Conservation (phyloP, 1,284 basidiomycete genomes). For the Apiotrichum brassicae region DNA sequence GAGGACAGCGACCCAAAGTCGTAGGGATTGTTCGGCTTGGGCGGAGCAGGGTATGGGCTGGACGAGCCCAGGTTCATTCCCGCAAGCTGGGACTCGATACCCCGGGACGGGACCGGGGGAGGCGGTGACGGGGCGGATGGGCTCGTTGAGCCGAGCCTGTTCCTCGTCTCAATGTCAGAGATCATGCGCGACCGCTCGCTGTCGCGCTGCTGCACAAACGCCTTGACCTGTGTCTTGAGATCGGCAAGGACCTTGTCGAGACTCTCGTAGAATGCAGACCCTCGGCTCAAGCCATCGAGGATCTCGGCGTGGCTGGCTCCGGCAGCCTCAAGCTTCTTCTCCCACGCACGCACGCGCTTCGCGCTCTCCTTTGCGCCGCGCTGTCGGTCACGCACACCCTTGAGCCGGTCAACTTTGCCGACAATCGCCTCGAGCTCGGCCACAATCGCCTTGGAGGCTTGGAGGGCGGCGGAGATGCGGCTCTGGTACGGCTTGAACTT, state of each 20-base stretch:
- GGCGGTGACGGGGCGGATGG: conserved; percentile 11
- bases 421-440: conserved; percentile 66
- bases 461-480: conserved; percentile 65
- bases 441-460: conserved; percentile 66
- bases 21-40: conserved; percentile 28
- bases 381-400: conserved; percentile 65
- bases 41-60: conserved; percentile 23
- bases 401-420: conserved; percentile 63
- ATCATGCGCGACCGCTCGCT: conserved; percentile 65
- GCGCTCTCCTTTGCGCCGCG: conserved; percentile 66
- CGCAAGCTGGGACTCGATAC: conserved; percentile 31
- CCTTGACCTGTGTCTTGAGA: conserved; percentile 58
- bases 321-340: conserved; percentile 64
- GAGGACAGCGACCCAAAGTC: conserved; percentile 32
- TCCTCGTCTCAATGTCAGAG: conserved; percentile 61
- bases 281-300: conserved; percentile 76
- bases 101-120: conserved; percentile 17
- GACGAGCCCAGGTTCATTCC: conserved; percentile 20
- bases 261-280: conserved; percentile 79
- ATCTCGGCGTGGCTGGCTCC: conserved; percentile 82
- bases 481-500: conserved; percentile 91
- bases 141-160: conserved; percentile 15
- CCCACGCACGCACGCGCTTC: conserved; percentile 64
- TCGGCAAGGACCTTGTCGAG: conserved; percentile 61
- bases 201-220: conserved; percentile 61